Evolutionary conservation across 2,329 filamentous ascomycete species (phyloP).

Genomic region (Orbilia oligospora): DNA sequence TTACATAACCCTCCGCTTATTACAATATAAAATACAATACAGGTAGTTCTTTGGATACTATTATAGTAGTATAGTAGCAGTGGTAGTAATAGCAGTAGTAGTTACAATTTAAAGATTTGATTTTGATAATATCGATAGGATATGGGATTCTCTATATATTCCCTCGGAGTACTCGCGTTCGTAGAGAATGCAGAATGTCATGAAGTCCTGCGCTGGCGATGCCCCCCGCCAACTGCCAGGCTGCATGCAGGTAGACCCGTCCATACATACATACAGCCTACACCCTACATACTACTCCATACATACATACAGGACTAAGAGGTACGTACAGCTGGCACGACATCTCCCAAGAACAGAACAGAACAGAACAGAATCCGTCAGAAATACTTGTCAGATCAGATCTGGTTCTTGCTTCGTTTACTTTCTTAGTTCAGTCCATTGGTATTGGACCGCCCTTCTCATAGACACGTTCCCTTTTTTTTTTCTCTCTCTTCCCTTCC

Average conservation of each 20-base stretch:
- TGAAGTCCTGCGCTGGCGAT: slow-evolving; percentile 14
- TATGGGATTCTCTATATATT: no score
- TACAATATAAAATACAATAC: no score
- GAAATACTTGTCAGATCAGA: slow-evolving; percentile 14
- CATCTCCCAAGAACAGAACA: not conserved
- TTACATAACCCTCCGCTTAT: slow-evolving; percentile 2
- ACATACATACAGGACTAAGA: no score
- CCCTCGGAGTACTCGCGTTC: no score
- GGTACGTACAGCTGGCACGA: slow-evolving; percentile 21
- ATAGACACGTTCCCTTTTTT: not conserved
- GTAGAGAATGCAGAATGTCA: not conserved
- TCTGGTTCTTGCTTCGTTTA: not conserved
- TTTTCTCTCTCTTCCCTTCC: not conserved
- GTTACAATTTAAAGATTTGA: no score
- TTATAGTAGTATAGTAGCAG: no score
- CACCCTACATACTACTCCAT: no score
- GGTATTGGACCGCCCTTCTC: no score
- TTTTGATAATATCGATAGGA: no score
- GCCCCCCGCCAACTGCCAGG: slow-evolving; percentile 12
- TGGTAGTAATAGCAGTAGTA: no score
- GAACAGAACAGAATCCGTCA: not conserved
- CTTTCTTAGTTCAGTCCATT: not conserved
- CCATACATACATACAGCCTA: not conserved
- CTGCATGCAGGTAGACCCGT: slow-evolving; percentile 2
- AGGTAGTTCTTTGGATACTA: no score